Conservation (phyloP, 176 grass and related monocot genomes). For the barley (Hordeum vulgare) region MorexV3_pseudomolecules_assembly NC_058520.1:64020742-64021241, state of each 20-base stretch:
- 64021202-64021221: neutral
- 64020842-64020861: conserved; percentile 23
- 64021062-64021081: conserved; percentile 66
- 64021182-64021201: neutral
- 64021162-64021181: neutral
- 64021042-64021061: conserved; percentile 75
- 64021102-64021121: conserved; percentile 39
- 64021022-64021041: conserved; percentile 78
- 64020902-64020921: conserved; percentile 91
- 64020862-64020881: conserved; percentile 6
- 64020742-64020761: conserved; percentile 59
- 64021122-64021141: conserved; percentile 10
- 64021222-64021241: neutral
- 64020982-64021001: conserved; percentile 86
- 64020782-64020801: conserved; percentile 77
- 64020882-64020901: conserved; percentile 19
- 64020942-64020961: conserved; percentile 88
- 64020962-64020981: conserved; percentile 93
- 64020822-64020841: conserved; percentile 46
- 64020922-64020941: conserved; percentile 87
- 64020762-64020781: conserved; percentile 99
- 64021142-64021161: neutral
- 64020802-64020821: conserved; percentile 87
- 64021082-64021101: conserved; percentile 81
- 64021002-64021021: conserved; percentile 86